These are phyloP conservation scores for Tillandsia fasciculata DNA, from an alignment of 176 grass and related monocot genomes.

Conservation along the genomic window DNA sequence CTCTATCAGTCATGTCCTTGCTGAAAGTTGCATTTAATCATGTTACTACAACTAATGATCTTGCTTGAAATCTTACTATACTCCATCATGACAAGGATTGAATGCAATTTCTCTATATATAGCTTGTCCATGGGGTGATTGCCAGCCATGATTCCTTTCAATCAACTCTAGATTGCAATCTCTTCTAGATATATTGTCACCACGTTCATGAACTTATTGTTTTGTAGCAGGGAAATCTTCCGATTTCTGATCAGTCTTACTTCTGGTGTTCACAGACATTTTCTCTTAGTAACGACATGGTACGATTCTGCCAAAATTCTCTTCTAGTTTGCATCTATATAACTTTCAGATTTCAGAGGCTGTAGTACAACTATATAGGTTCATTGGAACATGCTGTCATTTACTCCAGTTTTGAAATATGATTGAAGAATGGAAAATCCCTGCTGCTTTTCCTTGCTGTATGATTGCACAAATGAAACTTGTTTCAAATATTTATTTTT, in stretches of 20 bases:
- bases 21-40: too few species aligned
- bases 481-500: constrained; percentile 10
- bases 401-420: constrained; percentile 15
- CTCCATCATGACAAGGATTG: background rate
- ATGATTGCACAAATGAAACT: constrained; percentile 7
- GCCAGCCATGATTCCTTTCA: background rate
- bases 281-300: constrained; percentile 51
- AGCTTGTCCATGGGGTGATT: background rate
- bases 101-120: background rate
- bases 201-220: background rate
- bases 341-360: too few species aligned
- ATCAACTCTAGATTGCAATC: background rate
- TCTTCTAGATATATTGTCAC: background rate
- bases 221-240: constrained; percentile 41
- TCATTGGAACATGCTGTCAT: too few species aligned
- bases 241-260: constrained; percentile 47
- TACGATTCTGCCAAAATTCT: constrained; percentile 31
- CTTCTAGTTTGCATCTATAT: too few species aligned
- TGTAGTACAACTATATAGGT: too few species aligned
- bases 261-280: constrained; percentile 32
- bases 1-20: too few species aligned
- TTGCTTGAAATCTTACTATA: background rate
- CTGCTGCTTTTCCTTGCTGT: background rate
- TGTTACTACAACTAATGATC: background rate
- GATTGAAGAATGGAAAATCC: background rate